phyloP scores from a whole-genome alignment of 352 stramenopile genomes.

The Phytophthora brassicae region DNA sequence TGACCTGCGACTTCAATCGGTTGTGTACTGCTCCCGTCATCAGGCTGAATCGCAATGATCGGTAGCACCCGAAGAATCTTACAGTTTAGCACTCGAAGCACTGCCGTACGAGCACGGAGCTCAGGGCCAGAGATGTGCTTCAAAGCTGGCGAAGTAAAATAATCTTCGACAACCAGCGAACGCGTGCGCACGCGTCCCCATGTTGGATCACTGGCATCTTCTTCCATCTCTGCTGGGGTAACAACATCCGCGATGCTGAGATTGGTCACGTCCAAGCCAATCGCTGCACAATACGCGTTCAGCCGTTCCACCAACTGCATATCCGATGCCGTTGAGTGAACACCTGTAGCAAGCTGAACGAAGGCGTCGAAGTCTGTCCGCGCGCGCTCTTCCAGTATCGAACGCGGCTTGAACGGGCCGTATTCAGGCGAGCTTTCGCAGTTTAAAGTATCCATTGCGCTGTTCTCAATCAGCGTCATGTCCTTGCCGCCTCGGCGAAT shows the following conservation, averaged over 20 bases:
- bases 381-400: constrained; percentile 51
- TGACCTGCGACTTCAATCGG: constrained; percentile 51
- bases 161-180: constrained; percentile 64
- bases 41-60: constrained; percentile 74
- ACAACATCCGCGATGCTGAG: constrained; percentile 67
- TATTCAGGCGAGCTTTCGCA: constrained; percentile 36
- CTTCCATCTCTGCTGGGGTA: constrained; percentile 34
- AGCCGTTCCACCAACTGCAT: constrained; percentile 86
- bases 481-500: constrained; percentile 83
- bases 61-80: constrained; percentile 88
- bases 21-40: constrained; percentile 41
- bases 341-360: constrained; percentile 58
- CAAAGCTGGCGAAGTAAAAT: constrained; percentile 69
- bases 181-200: constrained; percentile 31
- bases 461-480: constrained; percentile 86
- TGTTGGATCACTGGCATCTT: constrained; percentile 7
- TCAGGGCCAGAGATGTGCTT: constrained; percentile 60
- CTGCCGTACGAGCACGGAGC: constrained; percentile 89
- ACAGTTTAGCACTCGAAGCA: constrained; percentile 92
- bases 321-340: constrained; percentile 65
- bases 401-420: constrained; percentile 45
- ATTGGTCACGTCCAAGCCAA: constrained; percentile 85
- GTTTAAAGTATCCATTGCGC: constrained; percentile 62
- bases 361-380: constrained; percentile 58
- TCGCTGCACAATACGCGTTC: constrained; percentile 78